Conservation (phyloP, 2,329 filamentous ascomycete genomes). For the Colletotrichum gloeosporioides region DNA sequence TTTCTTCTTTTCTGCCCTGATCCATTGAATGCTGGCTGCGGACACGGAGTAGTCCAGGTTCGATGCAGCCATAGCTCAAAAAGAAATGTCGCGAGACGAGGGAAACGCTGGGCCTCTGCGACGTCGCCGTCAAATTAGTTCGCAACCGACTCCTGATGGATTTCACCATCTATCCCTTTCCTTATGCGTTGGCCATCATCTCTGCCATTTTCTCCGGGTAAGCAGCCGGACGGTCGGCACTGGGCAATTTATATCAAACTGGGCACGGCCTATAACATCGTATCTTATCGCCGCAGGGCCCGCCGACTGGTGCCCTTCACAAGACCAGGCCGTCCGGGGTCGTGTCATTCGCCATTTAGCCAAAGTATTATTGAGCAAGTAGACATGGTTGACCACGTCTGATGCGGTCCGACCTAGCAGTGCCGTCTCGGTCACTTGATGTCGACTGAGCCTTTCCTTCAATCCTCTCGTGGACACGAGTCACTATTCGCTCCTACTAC, state of each 20-base stretch:
- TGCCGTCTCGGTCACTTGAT: neutral
- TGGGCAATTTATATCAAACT: slow-evolving; percentile 15
- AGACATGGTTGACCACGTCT: neutral
- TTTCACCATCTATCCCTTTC: neutral
- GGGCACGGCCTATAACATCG: slow-evolving; percentile 7
- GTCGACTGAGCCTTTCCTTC: neutral
- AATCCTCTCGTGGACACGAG: neutral
- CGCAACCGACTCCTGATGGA: neutral
- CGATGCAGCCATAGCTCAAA: neutral
- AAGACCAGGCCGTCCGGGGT: neutral
- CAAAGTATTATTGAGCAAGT: neutral
- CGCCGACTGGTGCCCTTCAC: neutral
- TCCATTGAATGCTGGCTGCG: neutral
- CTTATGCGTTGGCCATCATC: neutral
- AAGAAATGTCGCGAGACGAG: neutral
- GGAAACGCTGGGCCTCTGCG: neutral
- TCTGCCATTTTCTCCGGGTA: neutral
- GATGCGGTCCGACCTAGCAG: neutral
- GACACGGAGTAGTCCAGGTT: neutral
- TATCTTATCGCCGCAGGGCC: neutral
- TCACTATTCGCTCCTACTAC: neutral
- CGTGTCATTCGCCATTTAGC: neutral
- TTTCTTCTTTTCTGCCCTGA: neutral
- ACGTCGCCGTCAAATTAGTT: neutral
- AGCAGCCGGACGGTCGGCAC: neutral